These are phyloP conservation scores for Penicillium sp. DNA, from an alignment of 2,329 filamentous ascomycete species.

Conservation along the genomic window DNA sequence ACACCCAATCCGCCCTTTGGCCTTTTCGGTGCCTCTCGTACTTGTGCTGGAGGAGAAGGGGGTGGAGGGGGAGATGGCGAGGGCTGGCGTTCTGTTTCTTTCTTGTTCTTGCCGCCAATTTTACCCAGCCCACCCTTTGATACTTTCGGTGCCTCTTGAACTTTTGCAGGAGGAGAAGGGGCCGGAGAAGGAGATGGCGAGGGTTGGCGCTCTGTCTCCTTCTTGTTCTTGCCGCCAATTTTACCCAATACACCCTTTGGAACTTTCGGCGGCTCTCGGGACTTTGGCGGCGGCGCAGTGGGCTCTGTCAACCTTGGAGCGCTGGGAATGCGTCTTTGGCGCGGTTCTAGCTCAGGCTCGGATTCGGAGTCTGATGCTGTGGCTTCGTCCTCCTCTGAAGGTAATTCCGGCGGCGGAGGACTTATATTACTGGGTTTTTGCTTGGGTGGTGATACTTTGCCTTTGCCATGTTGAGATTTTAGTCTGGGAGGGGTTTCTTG, in stretches of 20 bases:
- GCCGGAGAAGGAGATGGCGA: background rate
- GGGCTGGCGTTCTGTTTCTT: conserved; percentile 13
- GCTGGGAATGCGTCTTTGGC: background rate
- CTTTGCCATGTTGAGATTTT: conserved; percentile 13
- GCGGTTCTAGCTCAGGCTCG: conserved; percentile 10
- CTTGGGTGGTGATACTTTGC: background rate
- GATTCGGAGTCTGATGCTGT: conserved; percentile 19
- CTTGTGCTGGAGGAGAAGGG: background rate
- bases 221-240: conserved; percentile 18
- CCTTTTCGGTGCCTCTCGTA: conserved; percentile 1
- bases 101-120: conserved; percentile 18
- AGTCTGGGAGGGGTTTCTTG: conserved; percentile 37
- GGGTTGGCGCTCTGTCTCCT: conserved; percentile 13
- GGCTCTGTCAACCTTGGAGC: background rate
- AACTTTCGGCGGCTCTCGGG: background rate
- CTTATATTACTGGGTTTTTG: conserved; percentile 7
- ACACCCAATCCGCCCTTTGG: conserved; percentile 11
- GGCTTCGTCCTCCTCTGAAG: conserved; percentile 14
- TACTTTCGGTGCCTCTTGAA: background rate
- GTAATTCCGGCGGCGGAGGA: conserved; percentile 6
- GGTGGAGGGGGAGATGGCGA: background rate
- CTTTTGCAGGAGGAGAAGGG: background rate
- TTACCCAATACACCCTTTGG: conserved; percentile 12
- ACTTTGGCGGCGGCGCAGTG: background rate
- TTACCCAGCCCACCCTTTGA: conserved; percentile 11